Conservation (phyloP, 1,284 basidiomycete genomes). For the Heliocybe sulcata region DNA sequence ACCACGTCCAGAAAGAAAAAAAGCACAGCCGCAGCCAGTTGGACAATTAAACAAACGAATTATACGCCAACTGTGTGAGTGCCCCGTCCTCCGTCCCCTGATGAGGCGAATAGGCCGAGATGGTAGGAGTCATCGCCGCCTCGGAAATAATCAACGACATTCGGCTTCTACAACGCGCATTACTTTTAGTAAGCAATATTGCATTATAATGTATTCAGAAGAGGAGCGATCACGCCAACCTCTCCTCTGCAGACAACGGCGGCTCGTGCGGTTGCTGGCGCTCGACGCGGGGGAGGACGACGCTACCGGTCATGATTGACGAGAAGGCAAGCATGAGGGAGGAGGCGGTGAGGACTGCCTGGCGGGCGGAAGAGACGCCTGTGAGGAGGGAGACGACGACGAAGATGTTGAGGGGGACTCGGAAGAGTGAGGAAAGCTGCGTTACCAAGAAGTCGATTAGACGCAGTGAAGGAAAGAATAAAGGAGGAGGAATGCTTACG, state of each 20-base stretch:
- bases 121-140: not conserved
- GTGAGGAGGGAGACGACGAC: conserved; percentile 66
- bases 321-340: conserved; percentile 53
- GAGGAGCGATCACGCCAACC: not conserved
- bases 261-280: not conserved
- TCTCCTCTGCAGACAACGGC: not conserved
- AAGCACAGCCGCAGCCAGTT: not conserved
- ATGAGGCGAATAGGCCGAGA: not conserved
- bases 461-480: not conserved
- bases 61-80: not conserved
- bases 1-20: too few relatives aligned
- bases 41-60: not conserved
- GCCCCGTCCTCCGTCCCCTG: not conserved
- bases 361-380: conserved; percentile 59
- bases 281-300: conserved; percentile 23
- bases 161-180: not conserved
- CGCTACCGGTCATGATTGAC: conserved; percentile 47
- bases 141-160: not conserved
- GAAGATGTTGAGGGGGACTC: conserved; percentile 68
- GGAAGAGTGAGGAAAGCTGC: conserved; percentile 64
- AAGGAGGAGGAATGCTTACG: conserved; percentile 29
- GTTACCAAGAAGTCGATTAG: conserved; percentile 5
- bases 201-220: not conserved
- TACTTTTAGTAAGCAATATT: not conserved
- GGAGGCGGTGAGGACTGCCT: conserved; percentile 52